Base-by-base conservation (phyloP, 805 yeast genomes). In the Lipomyces starkeyi region DNA sequence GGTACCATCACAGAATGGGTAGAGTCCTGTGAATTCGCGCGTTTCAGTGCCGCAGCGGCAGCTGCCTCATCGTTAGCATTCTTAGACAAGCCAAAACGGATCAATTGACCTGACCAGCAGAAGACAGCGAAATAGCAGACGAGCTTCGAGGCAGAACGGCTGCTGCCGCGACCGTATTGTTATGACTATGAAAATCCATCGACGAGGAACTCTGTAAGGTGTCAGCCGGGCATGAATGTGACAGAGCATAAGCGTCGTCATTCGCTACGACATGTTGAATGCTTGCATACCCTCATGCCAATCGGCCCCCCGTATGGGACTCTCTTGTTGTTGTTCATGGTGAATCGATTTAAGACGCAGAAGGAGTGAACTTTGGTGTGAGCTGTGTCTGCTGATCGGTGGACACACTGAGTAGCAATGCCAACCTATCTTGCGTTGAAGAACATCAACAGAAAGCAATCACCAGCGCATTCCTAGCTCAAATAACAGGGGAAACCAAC, bases 21-120 rank as follows among this genome's bases (percentile, higher is more conserved):
- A 64, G 20, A 58, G 20, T 55, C 55, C 62, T 29, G 56, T 55
- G 20, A 34, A 22, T 52, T 57, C 37, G 71, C 65, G 8, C 59
- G 64, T 25, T 53, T 59, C 43, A 68, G 67, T 27, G 71, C 71
- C 27, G 71, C 65, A 13, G 69, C 69, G 5, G 71, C 71, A 25
- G 71, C 71, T 68, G 55, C 6, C 17, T 29, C 22, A n/a, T 13
- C 13, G 29, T 54, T 22, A 20, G 20, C n/a, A 27, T 25, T 11
- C 25, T 35, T 25, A 58, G 34, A 54, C 52, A 60, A 63, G 52
- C 56, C 56, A 32, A 22, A 59, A 35, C 29, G n/a, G 53, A 35
- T 25, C 40, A 8, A 1, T 11, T 17, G 32, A 35, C 59, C 69
- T 17, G 53, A 68, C 71, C 71, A 27, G 71, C 71, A 17, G 71